Evolutionary conservation across 805 yeast genomes (phyloP), one percentile per base, ranked within the genome.

Genomic region (Teunomyces atbi): DNA sequence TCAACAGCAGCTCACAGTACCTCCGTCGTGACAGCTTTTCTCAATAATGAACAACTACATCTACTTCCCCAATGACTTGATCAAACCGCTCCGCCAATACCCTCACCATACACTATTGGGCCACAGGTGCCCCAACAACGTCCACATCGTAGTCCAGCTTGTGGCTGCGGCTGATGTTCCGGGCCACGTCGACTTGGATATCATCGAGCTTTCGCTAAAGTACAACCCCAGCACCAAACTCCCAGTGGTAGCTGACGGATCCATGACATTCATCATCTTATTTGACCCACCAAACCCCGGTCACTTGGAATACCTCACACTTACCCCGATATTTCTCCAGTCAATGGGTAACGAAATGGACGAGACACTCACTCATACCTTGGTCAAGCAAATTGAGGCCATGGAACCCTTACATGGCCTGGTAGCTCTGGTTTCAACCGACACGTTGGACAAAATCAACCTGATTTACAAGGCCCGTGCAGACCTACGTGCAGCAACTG

Each of bases 271-370:
- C 4, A 35, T 57, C 1, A 46, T 64, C n/a, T 55, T 76, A n/a
- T 90, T 81, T 59, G 77, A 78, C 20, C 85, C 94, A 1, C 97
- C 97, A 0, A 76, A 78, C 37, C 79, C 85, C 15, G 73, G 73
- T 23, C 76, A 79, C 48, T 74, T 91, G 73, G 96, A 90, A 53
- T 89, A 86, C 60, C 85, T 81, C 52, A 83, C 97, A 0, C 60
- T 83, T 3, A 68, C 74, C n/a, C 95, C 96, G 0, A 86, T 89
- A 3, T 66, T 81, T 3, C 73, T 90, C 7, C 84, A 83, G 51
- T 73, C 77, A 3, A 73, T 74, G 53, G 65, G 62, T 1, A 49
- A 46, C 12, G 56, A 50, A 12, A 28, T 33, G 26, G 34, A 26
- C 11, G 27, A 45, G 6, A 18, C 49, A 1, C 33, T 40, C 6